Base-by-base conservation (phyloP, 352 stramenopile genomes). In the Globisporangium orthogonon region DNA sequence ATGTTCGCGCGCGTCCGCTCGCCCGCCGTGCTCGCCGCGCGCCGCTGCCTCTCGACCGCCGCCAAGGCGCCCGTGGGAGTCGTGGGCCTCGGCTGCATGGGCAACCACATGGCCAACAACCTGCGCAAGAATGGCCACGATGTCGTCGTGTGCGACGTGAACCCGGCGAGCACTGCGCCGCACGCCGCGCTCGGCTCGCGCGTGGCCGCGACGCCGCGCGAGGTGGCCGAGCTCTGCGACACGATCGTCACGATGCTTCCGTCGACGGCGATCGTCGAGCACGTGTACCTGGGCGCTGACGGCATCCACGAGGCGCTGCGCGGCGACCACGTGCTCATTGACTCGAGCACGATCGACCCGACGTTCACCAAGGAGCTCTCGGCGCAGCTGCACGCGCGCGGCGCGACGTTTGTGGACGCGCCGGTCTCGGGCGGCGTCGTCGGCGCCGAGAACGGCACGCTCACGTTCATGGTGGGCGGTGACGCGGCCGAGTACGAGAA, bases 381-480 rank as follows among this genome's bases (percentile, higher is more conserved):
- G 45, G 63, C 78, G n/a, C 60, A 85, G 44, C 62, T 89, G 30
- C 76, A 91, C 63, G 56, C 62, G 41, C 61, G 54, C 28, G 75
- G 79, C 6, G 83, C 73, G 31, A 71, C 61, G 7, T 91, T 98
- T 61, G 79, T 98, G 9, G 96, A 99, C 71, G 96, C 97, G 15
- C 97, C 97, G 1, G 96, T 99, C 41, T 98, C 91, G 54, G 96
- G 96, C 33, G 96, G 95, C n/a, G 95, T 98, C 15, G 87, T 89
- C 14, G 97, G 95, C n/a, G 97, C 97, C 5, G 79, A 95, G 66
- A 94, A 96, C 60, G 95, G 76, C 30, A 98, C 94, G 44, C 75
- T 99, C 15, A 99, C 96, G n/a, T 99, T 99, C 76, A 99, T 99
- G 90, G 90, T 98, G 40, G 94, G 95, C 46, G 89, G 86, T 51